A percentile compares a stretch with the other conserved stretches of the same genome.
phyloP scores from a whole-genome alignment of 2,329 filamentous ascomycete genomes.

The Colletotrichum australisinense region DNA sequence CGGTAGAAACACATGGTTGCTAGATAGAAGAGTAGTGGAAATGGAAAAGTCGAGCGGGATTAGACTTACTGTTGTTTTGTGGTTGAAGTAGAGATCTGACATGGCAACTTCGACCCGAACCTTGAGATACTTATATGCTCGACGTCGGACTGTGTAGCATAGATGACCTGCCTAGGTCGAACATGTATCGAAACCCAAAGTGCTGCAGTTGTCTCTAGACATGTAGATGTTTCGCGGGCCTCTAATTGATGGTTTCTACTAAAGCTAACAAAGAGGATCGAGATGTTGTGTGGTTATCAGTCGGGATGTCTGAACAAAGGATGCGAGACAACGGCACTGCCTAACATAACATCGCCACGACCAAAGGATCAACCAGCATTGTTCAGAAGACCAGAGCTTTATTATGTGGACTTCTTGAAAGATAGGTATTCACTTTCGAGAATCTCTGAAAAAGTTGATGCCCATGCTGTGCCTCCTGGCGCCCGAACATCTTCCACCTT shows the following conservation, averaged over 20 bases:
- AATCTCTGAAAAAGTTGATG: conserved; percentile 44
- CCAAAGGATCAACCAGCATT: not conserved
- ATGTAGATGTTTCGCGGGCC: too few species aligned
- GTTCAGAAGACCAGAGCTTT: too few species aligned
- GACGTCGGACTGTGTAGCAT: not conserved
- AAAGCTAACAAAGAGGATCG: not conserved
- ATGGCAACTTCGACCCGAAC: not conserved
- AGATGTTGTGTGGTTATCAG: not conserved
- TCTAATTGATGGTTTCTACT: not conserved
- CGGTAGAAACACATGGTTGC: conserved; percentile 39
- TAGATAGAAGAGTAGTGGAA: not conserved
- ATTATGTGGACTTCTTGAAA: not conserved
- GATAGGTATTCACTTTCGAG: conserved; percentile 11
- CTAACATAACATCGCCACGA: not conserved
- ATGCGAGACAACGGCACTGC: not conserved
- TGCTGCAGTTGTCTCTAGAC: not conserved
- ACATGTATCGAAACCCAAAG: not conserved
- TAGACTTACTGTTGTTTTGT: not conserved
- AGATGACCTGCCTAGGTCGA: not conserved
- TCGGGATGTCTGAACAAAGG: not conserved
- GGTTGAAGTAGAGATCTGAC: not conserved
- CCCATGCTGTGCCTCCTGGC: conserved; percentile 43
- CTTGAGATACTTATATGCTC: not conserved
- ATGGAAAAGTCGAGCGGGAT: too few species aligned
- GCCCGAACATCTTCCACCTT: conserved; percentile 40